These are phyloP conservation scores for Penicillium arizonense DNA, from an alignment of 495 filamentous ascomycete species.

Conservation along the genomic window DNA sequence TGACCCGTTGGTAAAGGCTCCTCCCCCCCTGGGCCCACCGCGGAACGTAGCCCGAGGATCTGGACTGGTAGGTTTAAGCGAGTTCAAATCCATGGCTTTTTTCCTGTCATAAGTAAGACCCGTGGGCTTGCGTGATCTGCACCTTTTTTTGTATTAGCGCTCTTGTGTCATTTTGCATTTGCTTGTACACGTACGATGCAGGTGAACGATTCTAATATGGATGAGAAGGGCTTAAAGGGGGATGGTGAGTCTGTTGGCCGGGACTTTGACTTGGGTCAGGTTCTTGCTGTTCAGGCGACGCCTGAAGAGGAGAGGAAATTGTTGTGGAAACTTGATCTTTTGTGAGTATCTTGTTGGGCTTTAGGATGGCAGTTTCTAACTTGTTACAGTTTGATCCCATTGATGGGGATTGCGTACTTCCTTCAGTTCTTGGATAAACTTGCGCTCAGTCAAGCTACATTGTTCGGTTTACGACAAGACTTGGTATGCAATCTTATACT, in stretches of 20 bases:
- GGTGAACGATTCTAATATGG: not conserved
- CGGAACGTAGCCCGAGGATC: constrained; percentile 10
- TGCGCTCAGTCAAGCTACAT: constrained; percentile 49
- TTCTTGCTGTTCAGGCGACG: constrained; percentile 27
- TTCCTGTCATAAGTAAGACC: too few relatives aligned
- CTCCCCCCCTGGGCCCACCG: constrained; percentile 7
- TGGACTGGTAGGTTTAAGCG: constrained; percentile 17
- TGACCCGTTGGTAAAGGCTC: not conserved
- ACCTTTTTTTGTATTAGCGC: not conserved
- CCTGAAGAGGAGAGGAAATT: constrained; percentile 28
- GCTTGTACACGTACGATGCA: not conserved
- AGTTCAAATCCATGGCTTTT: not conserved
- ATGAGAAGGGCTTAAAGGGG: constrained; percentile 10
- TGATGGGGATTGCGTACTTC: constrained; percentile 31
- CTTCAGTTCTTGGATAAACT: constrained; percentile 58
- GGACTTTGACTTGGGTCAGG: constrained; percentile 29
- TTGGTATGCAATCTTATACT: constrained; percentile 18
- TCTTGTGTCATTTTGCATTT: not conserved
- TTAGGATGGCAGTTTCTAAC: not conserved
- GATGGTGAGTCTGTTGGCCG: constrained; percentile 6
- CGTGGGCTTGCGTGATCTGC: not conserved
- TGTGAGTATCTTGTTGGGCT: constrained; percentile 14
- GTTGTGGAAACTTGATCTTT: constrained; percentile 28
- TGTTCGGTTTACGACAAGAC: constrained; percentile 45
- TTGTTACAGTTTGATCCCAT: constrained; percentile 39